Percentiles rank a stretch among this genome's conserved stretches.
These are phyloP conservation scores for Monilinia fructicola DNA, from an alignment of 2,329 filamentous ascomycete genomes.

Conservation along the genomic window DNA sequence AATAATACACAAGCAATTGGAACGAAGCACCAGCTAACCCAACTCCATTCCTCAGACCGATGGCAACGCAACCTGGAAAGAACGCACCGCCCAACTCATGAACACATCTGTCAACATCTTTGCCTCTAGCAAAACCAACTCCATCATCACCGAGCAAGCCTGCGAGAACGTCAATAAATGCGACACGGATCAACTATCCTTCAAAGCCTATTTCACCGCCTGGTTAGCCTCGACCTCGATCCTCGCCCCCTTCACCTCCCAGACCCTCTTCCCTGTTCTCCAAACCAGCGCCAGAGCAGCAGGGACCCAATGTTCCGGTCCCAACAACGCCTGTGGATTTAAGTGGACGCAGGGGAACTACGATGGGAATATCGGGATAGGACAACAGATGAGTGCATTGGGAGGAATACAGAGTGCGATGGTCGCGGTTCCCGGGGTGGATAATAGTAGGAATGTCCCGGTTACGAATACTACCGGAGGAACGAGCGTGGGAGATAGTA, in stretches of 20 bases:
- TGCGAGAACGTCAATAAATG: constrained; percentile 61
- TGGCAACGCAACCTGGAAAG: constrained; percentile 51
- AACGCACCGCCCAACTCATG: constrained; percentile 57
- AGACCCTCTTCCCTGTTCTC: constrained; percentile 53
- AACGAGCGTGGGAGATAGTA: constrained; percentile 37
- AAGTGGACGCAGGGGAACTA: constrained; percentile 54
- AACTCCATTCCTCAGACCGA: constrained; percentile 33
- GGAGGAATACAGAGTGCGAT: constrained; percentile 54
- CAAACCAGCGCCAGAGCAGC: constrained; percentile 55
- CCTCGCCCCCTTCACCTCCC: constrained; percentile 60
- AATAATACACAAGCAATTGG: not conserved
- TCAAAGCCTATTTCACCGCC: constrained; percentile 62
- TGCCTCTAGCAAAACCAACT: constrained; percentile 43
- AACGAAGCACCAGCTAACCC: not conserved
- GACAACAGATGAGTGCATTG: constrained; percentile 69
- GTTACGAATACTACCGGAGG: constrained; percentile 43
- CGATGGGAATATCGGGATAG: constrained; percentile 63
- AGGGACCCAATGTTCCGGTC: constrained; percentile 57
- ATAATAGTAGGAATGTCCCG: constrained; percentile 38
- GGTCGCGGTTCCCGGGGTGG: constrained; percentile 38
- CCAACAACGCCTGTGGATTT: constrained; percentile 59
- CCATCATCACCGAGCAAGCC: constrained; percentile 46
- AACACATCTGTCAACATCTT: constrained; percentile 56
- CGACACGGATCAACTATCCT: constrained; percentile 60
- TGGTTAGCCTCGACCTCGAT: constrained; percentile 63